Conservation (phyloP, 1,139 yeast species). For the Saccharomyces hybrid region DNA sequence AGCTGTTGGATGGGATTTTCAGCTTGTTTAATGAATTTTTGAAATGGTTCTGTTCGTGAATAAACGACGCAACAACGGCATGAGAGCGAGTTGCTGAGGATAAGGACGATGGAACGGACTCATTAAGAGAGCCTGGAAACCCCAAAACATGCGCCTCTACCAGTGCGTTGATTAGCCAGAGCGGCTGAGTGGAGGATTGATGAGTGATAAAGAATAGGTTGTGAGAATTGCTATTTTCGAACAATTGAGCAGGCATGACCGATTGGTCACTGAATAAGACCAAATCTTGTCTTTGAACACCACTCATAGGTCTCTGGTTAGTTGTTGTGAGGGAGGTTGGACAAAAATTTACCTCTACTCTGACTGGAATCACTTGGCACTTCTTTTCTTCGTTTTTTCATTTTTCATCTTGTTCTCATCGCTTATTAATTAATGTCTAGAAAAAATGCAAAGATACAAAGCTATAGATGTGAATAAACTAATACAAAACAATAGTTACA, state of each 20-base stretch:
- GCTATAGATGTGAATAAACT: neutral
- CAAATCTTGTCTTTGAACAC: conserved; percentile 52
- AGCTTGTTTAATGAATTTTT: conserved; percentile 16
- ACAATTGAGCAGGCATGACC: conserved; percentile 33
- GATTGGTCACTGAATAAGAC: conserved; percentile 48
- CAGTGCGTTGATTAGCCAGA: conserved; percentile 50
- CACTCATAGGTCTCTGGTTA: neutral
- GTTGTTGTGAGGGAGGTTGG: neutral
- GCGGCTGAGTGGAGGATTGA: conserved; percentile 48
- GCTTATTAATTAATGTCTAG: neutral
- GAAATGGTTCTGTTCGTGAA: conserved; percentile 22
- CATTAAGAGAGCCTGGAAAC: conserved; percentile 21
- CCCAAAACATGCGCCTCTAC: conserved; percentile 32
- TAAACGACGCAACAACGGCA: conserved; percentile 25
- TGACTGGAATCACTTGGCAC: neutral
- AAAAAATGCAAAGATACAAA: neutral
- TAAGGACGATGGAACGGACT: conserved; percentile 2
- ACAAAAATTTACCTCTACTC: neutral
- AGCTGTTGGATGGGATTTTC: conserved; percentile 17
- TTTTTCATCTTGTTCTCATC: neutral
- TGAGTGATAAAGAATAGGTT: conserved; percentile 25
- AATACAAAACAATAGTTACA: neutral
- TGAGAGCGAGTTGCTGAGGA: neutral
- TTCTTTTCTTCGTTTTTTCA: neutral
- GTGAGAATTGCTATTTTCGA: conserved; percentile 25